phyloP scores from a whole-genome alignment of 768 basidiomycete genomes.

The Guyanaporus albipodus region DNA sequence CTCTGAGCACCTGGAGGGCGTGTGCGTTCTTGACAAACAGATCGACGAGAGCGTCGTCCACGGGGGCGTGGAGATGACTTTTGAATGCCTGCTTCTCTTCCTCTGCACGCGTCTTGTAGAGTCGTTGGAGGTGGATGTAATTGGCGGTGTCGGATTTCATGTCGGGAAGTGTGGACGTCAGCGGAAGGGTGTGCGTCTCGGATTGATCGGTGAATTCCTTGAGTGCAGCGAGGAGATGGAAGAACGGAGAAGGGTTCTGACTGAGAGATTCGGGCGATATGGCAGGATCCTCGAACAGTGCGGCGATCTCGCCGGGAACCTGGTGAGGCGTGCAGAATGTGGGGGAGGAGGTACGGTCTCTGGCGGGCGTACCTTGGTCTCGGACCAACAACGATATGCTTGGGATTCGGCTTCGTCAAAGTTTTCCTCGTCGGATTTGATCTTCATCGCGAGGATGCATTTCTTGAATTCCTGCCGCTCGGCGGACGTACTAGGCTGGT shows the following conservation, averaged over 20 bases:
- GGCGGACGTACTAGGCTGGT: conserved; percentile 45
- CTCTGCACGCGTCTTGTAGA: conserved; percentile 78
- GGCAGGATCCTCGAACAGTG: conserved; percentile 60
- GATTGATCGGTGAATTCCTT: conserved; percentile 55
- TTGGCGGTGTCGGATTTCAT: conserved; percentile 88
- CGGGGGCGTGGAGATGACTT: conserved; percentile 41
- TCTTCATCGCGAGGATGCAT: conserved; percentile 53
- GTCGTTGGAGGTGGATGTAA: conserved; percentile 79
- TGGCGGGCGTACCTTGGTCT: conserved; percentile 37
- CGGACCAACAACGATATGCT: conserved; percentile 76
- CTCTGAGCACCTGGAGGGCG: conserved; percentile 61
- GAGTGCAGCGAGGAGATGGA: conserved; percentile 73
- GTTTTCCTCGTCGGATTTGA: conserved; percentile 91
- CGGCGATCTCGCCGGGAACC: conserved; percentile 65
- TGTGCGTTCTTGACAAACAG: conserved; percentile 79
- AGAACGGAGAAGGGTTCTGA: conserved; percentile 62
- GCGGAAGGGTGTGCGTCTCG: conserved; percentile 62
- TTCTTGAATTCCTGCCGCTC: conserved; percentile 82
- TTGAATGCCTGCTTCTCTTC: conserved; percentile 60
- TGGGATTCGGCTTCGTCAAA: conserved; percentile 92
- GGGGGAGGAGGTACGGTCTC: not conserved
- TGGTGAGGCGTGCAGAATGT: conserved; percentile 9
- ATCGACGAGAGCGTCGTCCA: conserved; percentile 57
- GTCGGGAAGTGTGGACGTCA: conserved; percentile 87
- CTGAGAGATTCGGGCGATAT: conserved; percentile 40